A percentile compares a stretch with the other conserved stretches of the same genome.
Conservation (phyloP, 331 rosid species). For the Acacia concinna region DNA sequence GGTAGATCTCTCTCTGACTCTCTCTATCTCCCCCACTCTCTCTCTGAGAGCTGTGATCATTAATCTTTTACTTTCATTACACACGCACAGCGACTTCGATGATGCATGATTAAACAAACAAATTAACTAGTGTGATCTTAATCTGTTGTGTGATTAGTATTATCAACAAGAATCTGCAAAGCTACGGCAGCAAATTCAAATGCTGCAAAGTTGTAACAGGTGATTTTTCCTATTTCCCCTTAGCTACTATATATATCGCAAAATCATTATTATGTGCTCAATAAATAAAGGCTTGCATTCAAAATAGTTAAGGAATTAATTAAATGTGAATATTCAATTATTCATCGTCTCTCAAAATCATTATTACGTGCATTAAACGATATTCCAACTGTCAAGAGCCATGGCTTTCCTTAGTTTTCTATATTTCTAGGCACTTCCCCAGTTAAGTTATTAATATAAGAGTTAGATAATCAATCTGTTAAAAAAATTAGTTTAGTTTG, state of each 20-base stretch:
- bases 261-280: background rate
- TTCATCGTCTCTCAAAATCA: background rate
- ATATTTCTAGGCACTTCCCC: no score
- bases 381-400: no score
- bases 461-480: background rate
- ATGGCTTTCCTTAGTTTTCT: no score
- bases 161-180: constrained; percentile 96
- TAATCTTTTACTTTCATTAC: no score
- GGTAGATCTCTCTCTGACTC: no score
- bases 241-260: background rate
- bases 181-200: constrained; percentile 86
- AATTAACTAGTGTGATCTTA: background rate
- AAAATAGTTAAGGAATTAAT: background rate
- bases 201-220: constrained; percentile 96
- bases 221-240: constrained; percentile 14
- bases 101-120: background rate
- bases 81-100: background rate
- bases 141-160: constrained; percentile 43
- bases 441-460: no score
- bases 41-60: no score
- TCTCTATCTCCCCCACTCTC: no score
- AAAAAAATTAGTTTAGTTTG: background rate
- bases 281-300: background rate
- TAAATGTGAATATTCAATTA: background rate
- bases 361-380: no score